phyloP scores from a whole-genome alignment of 2,329 filamentous ascomycete genomes.

The Aspergillus sp. region DNA sequence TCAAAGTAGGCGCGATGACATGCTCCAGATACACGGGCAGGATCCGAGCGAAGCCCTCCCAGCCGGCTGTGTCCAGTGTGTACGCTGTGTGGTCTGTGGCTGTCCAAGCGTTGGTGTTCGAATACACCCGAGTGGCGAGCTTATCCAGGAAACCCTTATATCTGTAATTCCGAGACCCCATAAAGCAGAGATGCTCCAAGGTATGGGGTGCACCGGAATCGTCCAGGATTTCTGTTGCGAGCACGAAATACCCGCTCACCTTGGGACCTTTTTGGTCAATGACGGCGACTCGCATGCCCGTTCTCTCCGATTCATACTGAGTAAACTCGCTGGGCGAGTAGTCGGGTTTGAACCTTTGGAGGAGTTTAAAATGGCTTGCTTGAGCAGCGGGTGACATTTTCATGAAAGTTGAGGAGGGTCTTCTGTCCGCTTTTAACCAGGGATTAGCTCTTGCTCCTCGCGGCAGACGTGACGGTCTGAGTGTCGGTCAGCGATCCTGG shows the following conservation, averaged over 20 bases:
- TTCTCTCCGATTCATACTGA: constrained; percentile 91
- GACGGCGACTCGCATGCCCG: constrained; percentile 88
- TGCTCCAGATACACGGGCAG: constrained; percentile 93
- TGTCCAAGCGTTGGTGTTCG: constrained; percentile 93
- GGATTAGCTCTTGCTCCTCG: constrained; percentile 12
- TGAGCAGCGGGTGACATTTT: constrained; percentile 48
- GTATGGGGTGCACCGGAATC: constrained; percentile 89
- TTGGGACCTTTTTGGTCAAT: constrained; percentile 93
- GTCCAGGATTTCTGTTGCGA: constrained; percentile 95
- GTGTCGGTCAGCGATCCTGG: constrained; percentile 10
- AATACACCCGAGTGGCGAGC: constrained; percentile 85
- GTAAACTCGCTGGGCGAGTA: constrained; percentile 84
- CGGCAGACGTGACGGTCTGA: constrained; percentile 13
- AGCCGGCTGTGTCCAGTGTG: constrained; percentile 87
- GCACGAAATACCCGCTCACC: constrained; percentile 83
- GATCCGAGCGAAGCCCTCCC: constrained; percentile 93
- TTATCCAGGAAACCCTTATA: constrained; percentile 96
- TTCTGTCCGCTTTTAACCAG: constrained; percentile 4
- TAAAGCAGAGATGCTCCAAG: constrained; percentile 73
- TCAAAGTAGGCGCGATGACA: constrained; percentile 80
- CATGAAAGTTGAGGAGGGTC: constrained; percentile 12
- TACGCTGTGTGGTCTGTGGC: constrained; percentile 95
- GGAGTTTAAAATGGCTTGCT: constrained; percentile 60
- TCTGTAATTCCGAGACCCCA: constrained; percentile 85
- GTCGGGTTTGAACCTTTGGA: constrained; percentile 79